Conservation (phyloP, 2,329 filamentous ascomycete species). For the Blastomyces parvus region DNA sequence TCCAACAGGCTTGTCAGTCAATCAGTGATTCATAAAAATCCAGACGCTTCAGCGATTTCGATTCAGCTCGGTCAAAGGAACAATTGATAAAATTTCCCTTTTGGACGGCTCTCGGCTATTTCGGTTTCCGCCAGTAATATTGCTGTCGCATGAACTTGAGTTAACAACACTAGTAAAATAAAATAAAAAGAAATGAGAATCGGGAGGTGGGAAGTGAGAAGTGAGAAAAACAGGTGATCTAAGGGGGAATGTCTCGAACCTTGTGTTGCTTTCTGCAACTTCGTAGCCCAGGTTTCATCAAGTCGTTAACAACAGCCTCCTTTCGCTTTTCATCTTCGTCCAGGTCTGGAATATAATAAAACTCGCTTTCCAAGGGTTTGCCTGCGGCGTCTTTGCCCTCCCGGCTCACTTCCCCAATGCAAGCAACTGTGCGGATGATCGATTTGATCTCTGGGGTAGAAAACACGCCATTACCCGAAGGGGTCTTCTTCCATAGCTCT, state of each 20-base stretch:
- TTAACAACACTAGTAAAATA: slow-evolving; percentile 18
- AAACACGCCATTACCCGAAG: slow-evolving; percentile 38
- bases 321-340: slow-evolving; percentile 71
- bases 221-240: neutral
- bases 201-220: neutral
- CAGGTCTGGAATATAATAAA: slow-evolving; percentile 86
- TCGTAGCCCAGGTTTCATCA: slow-evolving; percentile 80
- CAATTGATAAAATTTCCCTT: neutral
- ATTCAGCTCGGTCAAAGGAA: neutral
- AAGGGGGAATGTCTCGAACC: slow-evolving; percentile 48
- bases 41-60: neutral
- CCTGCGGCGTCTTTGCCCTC: slow-evolving; percentile 95
- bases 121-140: slow-evolving; percentile 63
- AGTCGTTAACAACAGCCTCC: slow-evolving; percentile 71
- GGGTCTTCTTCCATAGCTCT: slow-evolving; percentile 46
- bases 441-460: slow-evolving; percentile 55
- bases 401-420: slow-evolving; percentile 78
- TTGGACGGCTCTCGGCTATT: slow-evolving; percentile 20
- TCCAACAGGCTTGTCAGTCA: neutral
- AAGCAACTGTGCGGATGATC: slow-evolving; percentile 63
- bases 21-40: slow-evolving; percentile 4
- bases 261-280: slow-evolving; percentile 94
- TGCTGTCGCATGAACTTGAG: slow-evolving; percentile 39
- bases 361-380: slow-evolving; percentile 87
- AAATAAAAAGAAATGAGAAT: no score